Conservation (phyloP, 352 stramenopile species). For the Pythium plurisporium region DNA sequence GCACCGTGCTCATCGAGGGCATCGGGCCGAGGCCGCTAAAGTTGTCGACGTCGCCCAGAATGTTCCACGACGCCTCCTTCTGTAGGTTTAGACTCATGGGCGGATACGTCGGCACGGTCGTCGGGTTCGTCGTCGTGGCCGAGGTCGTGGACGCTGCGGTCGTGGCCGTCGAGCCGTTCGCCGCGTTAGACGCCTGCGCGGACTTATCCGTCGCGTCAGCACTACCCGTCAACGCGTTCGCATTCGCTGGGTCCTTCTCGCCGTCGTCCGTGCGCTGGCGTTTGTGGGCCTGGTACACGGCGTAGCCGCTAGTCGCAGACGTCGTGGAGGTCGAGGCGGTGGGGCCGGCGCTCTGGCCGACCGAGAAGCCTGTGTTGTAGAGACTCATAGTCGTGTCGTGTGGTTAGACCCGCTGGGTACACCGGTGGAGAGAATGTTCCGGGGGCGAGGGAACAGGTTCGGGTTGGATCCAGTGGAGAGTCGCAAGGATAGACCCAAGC, state of each 20-base stretch:
- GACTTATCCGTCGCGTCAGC: constrained; percentile 18
- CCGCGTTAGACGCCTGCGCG: constrained; percentile 1
- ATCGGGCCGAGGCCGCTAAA: constrained; percentile 61
- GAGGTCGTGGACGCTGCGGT: not conserved
- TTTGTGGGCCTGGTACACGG: constrained; percentile 40
- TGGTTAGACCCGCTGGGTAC: too few relatives aligned
- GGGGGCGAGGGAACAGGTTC: not conserved
- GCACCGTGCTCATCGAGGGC: constrained; percentile 57
- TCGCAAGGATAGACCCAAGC: too few relatives aligned
- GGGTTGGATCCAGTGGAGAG: too few relatives aligned
- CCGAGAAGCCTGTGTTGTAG: constrained; percentile 24
- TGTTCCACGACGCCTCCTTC: constrained; percentile 72
- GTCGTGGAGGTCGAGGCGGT: constrained; percentile 12
- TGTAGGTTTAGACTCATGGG: constrained; percentile 55
- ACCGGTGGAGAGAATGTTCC: not conserved
- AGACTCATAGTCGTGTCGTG: constrained; percentile 20
- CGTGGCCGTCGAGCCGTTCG: constrained; percentile 7
- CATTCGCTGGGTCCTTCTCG: constrained; percentile 8
- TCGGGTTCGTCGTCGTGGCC: not conserved
- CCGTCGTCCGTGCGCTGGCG: constrained; percentile 51
- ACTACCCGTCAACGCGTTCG: not conserved
- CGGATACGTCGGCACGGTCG: constrained; percentile 24
- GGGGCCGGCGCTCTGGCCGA: constrained; percentile 19
- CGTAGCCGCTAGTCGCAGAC: constrained; percentile 13
- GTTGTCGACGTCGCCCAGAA: constrained; percentile 63